Base-by-base conservation (phyloP, 2,329 filamentous ascomycete genomes). In the Alternaria atra region DNA sequence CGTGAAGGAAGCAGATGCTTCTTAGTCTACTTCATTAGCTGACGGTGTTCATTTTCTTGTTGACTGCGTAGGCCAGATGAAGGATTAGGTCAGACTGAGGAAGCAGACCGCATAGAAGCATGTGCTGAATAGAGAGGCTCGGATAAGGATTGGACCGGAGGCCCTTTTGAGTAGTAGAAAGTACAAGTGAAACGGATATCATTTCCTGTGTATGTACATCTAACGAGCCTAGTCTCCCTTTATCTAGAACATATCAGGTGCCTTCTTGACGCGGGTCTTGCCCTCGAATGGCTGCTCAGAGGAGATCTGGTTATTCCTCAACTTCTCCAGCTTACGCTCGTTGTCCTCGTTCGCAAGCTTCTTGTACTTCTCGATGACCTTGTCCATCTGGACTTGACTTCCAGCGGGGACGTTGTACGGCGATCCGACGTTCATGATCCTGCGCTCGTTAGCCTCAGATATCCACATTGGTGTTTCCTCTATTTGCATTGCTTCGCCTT, bases 401-500 rank as follows among this genome's bases (percentile, higher is more conserved):
- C 89, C 89, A 43, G 89, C 87, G 32, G 84, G 80, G 56, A 90
- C 84, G 72, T 91, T 91, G 78, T 83, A 88, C 15, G 88, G 88
- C 2, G 86, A 86, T 53, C 86, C 85, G 23, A 80, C 78, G 73
- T 90, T 90, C 79, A 91, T 86, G 65, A 85, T 80, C 69, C 89
- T 91, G 72, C 29, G 32, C 30, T 39, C 40, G 64, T 75, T 59
- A 74, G 68, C 57, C 9, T 50, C n/a, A 1, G 9, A 39, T 29
- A 20, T 20, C 39, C 12, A 9, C n/a, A 29, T 17, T 13, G 10
- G 30, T 25, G 3, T 5, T 6, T 9, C 15, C 12, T 15, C 20
- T 17, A 4, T 47, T 3, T 27, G 30, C 6, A 35, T 12, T 39
- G 2, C 15, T 12, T 25, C 20, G 46, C 46, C 46, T 50, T 12